Conservation (phyloP, 345 rosid genomes). For the Eucalyptus curtisii region DNA sequence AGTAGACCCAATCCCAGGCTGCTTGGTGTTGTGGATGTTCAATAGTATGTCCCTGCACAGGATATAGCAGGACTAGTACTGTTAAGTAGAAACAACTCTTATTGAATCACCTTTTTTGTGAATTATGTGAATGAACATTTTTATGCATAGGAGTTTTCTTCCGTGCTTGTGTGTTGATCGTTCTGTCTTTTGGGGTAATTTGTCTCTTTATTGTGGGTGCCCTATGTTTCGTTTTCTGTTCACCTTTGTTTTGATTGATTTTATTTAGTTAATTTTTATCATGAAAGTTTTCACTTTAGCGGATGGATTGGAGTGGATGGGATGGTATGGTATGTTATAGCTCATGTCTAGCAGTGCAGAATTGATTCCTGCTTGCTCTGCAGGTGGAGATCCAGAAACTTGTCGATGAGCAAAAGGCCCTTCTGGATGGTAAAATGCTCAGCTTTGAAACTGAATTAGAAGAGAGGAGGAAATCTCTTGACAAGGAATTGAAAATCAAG, state of each 20-base stretch:
- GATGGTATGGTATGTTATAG: neutral
- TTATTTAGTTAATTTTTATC: neutral
- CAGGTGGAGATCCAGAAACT: conserved; percentile 60
- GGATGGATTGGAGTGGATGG: neutral
- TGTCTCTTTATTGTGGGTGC: neutral
- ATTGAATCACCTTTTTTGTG: neutral
- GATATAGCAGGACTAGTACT: neutral
- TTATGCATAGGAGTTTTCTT: neutral
- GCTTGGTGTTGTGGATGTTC: neutral
- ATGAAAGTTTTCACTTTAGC: neutral
- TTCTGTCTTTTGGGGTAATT: neutral
- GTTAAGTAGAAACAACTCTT: neutral
- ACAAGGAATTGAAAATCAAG: conserved; percentile 46
- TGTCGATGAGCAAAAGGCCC: conserved; percentile 51
- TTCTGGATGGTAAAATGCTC: conserved; percentile 33
- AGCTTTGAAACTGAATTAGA: conserved; percentile 51
- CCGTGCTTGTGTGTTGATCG: neutral
- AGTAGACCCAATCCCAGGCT: neutral
- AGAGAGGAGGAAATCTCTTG: conserved; percentile 42
- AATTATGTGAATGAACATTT: neutral
- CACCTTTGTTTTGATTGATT: neutral
- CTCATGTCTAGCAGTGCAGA: neutral
- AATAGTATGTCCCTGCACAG: neutral
- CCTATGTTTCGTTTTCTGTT: neutral
- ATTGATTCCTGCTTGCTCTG: neutral